Conservation (phyloP, 768 basidiomycete species). For the Phanerochaete sordida region DNA sequence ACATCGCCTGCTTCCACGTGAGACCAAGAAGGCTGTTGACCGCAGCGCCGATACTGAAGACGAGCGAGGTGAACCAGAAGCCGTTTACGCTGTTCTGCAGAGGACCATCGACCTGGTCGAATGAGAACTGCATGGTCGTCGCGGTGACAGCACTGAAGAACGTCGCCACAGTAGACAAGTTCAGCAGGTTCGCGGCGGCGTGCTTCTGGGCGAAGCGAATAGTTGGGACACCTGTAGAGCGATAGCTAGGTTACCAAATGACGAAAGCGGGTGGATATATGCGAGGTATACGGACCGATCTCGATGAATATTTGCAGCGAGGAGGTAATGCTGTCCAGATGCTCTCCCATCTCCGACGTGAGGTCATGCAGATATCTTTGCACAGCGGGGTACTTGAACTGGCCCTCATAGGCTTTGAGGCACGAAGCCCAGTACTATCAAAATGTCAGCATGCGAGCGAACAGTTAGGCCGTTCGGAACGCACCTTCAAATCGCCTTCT, state of each 20-base stretch:
- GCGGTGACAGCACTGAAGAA: conserved; percentile 77
- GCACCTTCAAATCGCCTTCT: conserved; percentile 51
- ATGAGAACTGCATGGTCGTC: conserved; percentile 70
- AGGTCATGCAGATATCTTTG: conserved; percentile 74
- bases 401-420: conserved; percentile 59
- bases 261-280: conserved; percentile 3
- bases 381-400: conserved; percentile 70
- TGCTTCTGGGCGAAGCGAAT: conserved; percentile 77
- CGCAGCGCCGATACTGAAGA: conserved; percentile 74
- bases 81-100: conserved; percentile 57
- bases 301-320: conserved; percentile 74
- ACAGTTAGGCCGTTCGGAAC: too few species aligned
- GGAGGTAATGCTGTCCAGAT: conserved; percentile 63
- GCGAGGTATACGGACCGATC: conserved; percentile 48
- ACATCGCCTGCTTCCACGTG: conserved; percentile 82
- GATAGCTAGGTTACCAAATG: not conserved
- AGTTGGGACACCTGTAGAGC: conserved; percentile 57
- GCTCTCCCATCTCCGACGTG: conserved; percentile 70
- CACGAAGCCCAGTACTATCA: conserved; percentile 73
- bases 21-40: conserved; percentile 75
- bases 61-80: conserved; percentile 73
- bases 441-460: too few species aligned
- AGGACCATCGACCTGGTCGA: conserved; percentile 33
- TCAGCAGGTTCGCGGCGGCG: conserved; percentile 62
- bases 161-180: conserved; percentile 73